Evolutionary conservation across 106 monocot genomes (phyloP).

Genomic region (Dioscorea dumetorum): DNA sequence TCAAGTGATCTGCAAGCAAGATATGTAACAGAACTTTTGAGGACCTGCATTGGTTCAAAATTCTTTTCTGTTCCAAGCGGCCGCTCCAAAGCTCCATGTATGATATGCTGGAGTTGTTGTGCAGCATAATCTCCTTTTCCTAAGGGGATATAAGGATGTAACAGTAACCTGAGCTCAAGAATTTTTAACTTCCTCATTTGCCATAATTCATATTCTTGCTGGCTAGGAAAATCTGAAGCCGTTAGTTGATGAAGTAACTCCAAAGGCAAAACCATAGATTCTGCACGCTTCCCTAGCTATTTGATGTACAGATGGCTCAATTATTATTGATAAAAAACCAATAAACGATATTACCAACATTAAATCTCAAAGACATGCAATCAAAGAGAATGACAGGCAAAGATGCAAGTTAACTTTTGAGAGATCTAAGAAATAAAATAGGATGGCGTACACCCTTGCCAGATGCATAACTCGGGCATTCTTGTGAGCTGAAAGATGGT

Average conservation of each 20-base stretch:
- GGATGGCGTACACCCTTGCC: no score
- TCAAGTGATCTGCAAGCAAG: constrained; percentile 68
- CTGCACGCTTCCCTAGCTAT: constrained; percentile 86
- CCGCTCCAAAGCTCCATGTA: constrained; percentile 58
- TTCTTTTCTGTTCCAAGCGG: constrained; percentile 88
- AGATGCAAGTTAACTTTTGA: background rate
- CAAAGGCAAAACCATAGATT: constrained; percentile 67
- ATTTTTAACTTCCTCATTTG: constrained; percentile 63
- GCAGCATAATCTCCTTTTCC: constrained; percentile 53
- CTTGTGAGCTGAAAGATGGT: no score
- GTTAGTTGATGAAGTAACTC: constrained; percentile 97
- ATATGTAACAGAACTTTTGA: constrained; percentile 71
- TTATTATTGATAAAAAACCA: no score
- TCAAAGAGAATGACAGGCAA: background rate
- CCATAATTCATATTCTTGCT: constrained; percentile 74
- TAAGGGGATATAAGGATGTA: constrained; percentile 56
- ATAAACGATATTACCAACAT: no score
- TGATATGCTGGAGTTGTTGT: constrained; percentile 62
- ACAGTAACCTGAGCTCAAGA: constrained; percentile 83
- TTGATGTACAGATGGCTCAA: background rate
- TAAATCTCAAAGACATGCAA: background rate
- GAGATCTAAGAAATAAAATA: no score
- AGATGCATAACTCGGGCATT: no score
- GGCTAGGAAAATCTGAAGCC: constrained; percentile 78
- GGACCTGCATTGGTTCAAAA: constrained; percentile 88